Evolutionary conservation across 169 alveolate genomes (phyloP), one percentile per base, ranked within the genome.

Genomic region (Plasmodium gaboni): DNA sequence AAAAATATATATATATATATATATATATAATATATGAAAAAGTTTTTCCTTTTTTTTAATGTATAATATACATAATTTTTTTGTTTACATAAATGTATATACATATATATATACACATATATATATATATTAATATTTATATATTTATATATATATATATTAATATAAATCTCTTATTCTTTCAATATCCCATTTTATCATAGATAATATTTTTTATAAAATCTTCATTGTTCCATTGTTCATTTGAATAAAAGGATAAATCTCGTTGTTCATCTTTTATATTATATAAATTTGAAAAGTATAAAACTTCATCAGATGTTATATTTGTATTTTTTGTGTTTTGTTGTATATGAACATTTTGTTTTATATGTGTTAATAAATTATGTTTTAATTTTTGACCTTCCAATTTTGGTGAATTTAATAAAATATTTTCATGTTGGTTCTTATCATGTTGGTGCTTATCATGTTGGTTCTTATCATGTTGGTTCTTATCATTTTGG

Each of bases 101-200:
- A 53, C 19, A 53, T 50, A 1, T 0, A 48, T 48, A 48, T 48
- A 48, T 48, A 48, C 0, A 48, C 12, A 48, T 53, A 53, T 53
- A 53, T 53, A 53, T 15, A 7, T 60, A 60, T 61, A 61, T 61
- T 17, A 17, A 24, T 22, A 17, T 17, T 17, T 19, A 17, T 24
- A 15, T 24, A 60, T 15, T 19, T 15, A 24, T 24, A 15, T 60
- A 60, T n/a, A n/a, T n/a, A 69, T 80, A 28, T 80, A 80, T 61
- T 67, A 80, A 80, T 80, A 80, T 32, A 80, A 67, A 57, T 80
- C 83, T 51, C 90, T 38, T 44, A 80, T 80, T 55, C 90, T 80
- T 8, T 38, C 44, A 24, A 80, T 71, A n/a, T 15, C 85, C 42
- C 32, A 68, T 50, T 32, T 55, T 9, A 80, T 80, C 90, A 80